phyloP scores from a whole-genome alignment of 2,329 filamentous ascomycete genomes.

The Chrysoporthe cubensis region DNA sequence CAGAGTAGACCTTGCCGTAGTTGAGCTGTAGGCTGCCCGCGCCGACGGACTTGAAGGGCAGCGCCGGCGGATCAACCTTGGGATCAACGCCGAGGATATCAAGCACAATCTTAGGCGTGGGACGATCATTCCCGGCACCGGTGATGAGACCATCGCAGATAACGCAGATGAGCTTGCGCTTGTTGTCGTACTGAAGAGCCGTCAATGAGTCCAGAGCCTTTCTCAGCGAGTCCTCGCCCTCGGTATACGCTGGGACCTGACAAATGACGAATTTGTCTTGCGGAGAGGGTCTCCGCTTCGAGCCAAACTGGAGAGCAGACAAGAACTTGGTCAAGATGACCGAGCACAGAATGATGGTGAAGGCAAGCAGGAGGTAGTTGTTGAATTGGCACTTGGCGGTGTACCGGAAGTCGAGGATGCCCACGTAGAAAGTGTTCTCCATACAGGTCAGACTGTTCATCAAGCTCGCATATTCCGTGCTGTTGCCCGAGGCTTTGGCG shows the following conservation, averaged over 20 bases:
- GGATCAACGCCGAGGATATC: slow-evolving; percentile 97
- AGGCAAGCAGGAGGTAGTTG: slow-evolving; percentile 86
- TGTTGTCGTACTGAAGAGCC: slow-evolving; percentile 95
- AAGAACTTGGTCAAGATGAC: slow-evolving; percentile 90
- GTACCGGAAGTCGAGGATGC: slow-evolving; percentile 82
- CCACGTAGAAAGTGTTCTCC: slow-evolving; percentile 80
- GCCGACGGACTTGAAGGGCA: slow-evolving; percentile 93
- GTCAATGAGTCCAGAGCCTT: slow-evolving; percentile 95
- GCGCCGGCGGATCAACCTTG: slow-evolving; percentile 90
- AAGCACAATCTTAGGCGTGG: slow-evolving; percentile 95
- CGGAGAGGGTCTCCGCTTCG: slow-evolving; percentile 83
- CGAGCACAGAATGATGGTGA: slow-evolving; percentile 79
- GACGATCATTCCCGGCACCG: slow-evolving; percentile 92
- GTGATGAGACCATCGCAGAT: slow-evolving; percentile 98
- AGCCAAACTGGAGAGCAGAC: slow-evolving; percentile 89
- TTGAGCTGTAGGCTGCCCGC: slow-evolving; percentile 90
- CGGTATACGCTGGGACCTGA: slow-evolving; percentile 95
- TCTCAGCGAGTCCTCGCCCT: slow-evolving; percentile 92
- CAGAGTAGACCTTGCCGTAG: slow-evolving; percentile 98
- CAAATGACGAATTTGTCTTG: slow-evolving; percentile 99
- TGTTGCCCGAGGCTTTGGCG: slow-evolving; percentile 47
- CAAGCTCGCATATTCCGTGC: slow-evolving; percentile 55
- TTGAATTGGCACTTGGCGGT: slow-evolving; percentile 79
- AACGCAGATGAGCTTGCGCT: slow-evolving; percentile 93
- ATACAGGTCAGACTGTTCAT: slow-evolving; percentile 78